Evolutionary conservation across 768 basidiomycete species (phyloP).

Genomic region (Xerocomellus intermedius): DNA sequence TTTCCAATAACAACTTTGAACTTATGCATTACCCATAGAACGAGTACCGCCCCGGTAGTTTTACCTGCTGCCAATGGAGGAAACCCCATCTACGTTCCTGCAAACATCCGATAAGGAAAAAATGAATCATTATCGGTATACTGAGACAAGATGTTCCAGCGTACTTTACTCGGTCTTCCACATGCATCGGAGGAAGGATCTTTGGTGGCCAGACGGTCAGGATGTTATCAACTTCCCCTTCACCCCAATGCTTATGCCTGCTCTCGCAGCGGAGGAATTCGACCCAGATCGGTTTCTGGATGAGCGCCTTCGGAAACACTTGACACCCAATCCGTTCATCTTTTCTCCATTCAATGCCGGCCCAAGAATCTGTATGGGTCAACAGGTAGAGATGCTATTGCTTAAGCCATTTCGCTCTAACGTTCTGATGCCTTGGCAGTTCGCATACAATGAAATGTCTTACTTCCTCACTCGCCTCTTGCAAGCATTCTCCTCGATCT

Average conservation of each 20-base stretch:
- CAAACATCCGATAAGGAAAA: slow-evolving; percentile 25
- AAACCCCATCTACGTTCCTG: slow-evolving; percentile 34
- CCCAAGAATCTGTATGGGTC: slow-evolving; percentile 38
- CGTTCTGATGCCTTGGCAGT: slow-evolving; percentile 33
- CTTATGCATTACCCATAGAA: slow-evolving; percentile 13
- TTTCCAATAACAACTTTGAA: not conserved
- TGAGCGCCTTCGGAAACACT: slow-evolving; percentile 52
- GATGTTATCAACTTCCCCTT: not conserved
- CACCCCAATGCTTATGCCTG: not conserved
- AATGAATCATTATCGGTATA: not conserved
- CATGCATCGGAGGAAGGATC: slow-evolving; percentile 62
- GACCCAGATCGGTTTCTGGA: slow-evolving; percentile 72
- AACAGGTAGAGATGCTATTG: slow-evolving; percentile 27
- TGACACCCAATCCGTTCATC: slow-evolving; percentile 54
- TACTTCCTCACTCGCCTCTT: slow-evolving; percentile 62
- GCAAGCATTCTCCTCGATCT: slow-evolving; percentile 50
- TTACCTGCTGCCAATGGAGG: slow-evolving; percentile 27
- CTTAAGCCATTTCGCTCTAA: no score
- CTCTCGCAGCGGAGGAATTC: slow-evolving; percentile 47
- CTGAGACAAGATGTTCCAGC: slow-evolving; percentile 21
- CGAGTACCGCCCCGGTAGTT: slow-evolving; percentile 19
- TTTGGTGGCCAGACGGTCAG: slow-evolving; percentile 69
- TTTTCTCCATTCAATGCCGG: slow-evolving; percentile 44
- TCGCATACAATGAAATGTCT: slow-evolving; percentile 65
- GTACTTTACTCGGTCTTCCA: slow-evolving; percentile 45